Evolutionary conservation across 2,329 filamentous ascomycete genomes (phyloP), one percentile per base, ranked within the genome.

Genomic region (Sordariomycetes sp.): DNA sequence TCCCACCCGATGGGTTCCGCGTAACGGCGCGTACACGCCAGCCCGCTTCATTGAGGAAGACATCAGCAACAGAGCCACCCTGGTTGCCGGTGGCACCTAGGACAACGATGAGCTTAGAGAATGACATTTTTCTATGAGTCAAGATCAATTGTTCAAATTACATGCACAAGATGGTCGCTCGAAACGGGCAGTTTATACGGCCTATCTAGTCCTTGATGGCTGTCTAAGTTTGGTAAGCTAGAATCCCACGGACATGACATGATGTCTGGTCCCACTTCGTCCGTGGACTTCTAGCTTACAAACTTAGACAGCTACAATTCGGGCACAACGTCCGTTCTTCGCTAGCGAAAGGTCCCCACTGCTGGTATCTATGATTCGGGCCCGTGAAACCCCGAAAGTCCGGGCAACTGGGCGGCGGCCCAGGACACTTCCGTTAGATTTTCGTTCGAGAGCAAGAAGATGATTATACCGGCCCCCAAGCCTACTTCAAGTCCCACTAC

Each of bases 11-110:
- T 3, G 35, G 26, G n/a, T 23, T 37, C n/a, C 42, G 35, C 6
- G 41, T 45, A 5, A 45, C 24, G 17, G 35, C 42, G 6, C 42
- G 42, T 10, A 45, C 33, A 8, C 29, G 32, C 36, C 40, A 44
- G 11, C 29, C 37, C 0, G 38, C 19, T 21, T 35, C 19, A 17
- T 39, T 17, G 17, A 44, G 33, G 21, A 38, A 42, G 4, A 34
- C 37, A 19, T 28, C 33, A 19, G 34, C 42, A 8, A 41, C 40
- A 21, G 42, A 44, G 12, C 38, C 30, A 4, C 42, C 42, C 37
- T 44, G 33, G 18, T 33, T 33, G 20, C 32, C 32, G 9, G 32
- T 33, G 32, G 32, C 32, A 26, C 32, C 32, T 8, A 33, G 21
- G 12, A 33, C 21, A 18, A 20, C 21, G 21, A n/a, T 8, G 21